A percentile compares a stretch with the other conserved stretches of the same genome.
Evolutionary conservation across 2,329 filamentous ascomycete genomes (phyloP).

Genomic region (Penicillium sp.): DNA sequence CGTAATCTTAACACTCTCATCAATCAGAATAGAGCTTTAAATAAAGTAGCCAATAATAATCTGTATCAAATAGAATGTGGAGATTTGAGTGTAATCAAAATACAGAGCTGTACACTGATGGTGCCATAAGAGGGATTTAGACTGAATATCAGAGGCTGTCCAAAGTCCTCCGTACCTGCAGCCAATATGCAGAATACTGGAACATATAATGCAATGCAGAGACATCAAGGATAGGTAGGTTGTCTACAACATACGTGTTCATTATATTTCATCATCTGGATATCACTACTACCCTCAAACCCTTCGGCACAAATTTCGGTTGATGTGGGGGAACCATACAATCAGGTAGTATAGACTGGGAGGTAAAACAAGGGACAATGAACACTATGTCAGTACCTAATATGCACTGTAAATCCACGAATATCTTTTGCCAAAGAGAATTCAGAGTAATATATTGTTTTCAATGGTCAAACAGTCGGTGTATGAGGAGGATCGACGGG

Average conservation of each 20-base stretch:
- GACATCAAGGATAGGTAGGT: not conserved
- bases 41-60: too few relatives aligned
- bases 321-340: not conserved
- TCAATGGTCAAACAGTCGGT: slow-evolving; percentile 23
- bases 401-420: not conserved
- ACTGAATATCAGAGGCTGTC: not conserved
- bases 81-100: too few relatives aligned
- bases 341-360: too few relatives aligned
- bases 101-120: not conserved
- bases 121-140: not conserved
- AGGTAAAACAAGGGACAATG: not conserved
- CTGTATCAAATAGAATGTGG: too few relatives aligned
- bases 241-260: not conserved
- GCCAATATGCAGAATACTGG: not conserved
- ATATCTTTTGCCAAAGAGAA: not conserved
- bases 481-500: slow-evolving; percentile 31
- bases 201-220: not conserved
- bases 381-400: not conserved
- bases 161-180: not conserved
- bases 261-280: too few relatives aligned
- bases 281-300: not conserved
- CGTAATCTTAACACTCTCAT: accelerated
- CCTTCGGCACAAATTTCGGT: not conserved
- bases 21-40: too few relatives aligned
- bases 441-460: slow-evolving; percentile 7